Evolutionary conservation across 768 basidiomycete genomes (phyloP), one percentile per base, ranked within the genome.

Genomic region (Boletales sp.): DNA sequence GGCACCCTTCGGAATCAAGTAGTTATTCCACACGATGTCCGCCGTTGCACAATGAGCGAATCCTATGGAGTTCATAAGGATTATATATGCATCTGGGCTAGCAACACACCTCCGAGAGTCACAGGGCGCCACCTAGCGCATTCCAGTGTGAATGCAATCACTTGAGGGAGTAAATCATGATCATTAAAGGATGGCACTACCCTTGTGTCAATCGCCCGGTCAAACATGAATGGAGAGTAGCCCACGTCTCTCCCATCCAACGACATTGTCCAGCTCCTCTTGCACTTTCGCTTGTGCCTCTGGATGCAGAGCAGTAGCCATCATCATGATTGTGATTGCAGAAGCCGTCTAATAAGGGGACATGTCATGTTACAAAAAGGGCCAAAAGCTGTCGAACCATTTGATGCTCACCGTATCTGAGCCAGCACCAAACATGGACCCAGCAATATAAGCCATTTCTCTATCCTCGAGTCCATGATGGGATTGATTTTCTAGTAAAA

Each of bases 1-100:
- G 0, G 72, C 66, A 4, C 73, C 74, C 8, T 60, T 63, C 3
- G 76, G 76, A 35, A 77, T 75, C 37, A 69, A 45, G 45, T 72
- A 76, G 18, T 63, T 55, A 1, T 59, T 61, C 48, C 66, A 66
- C 4, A 69, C 34, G 13, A 87, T 72, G 45, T 86, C 83, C 41
- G 74, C 75, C 1, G 79, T 86, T 0, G 83, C 76, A 41, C 77
- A 75, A 52, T 87, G 84, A 0, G 79, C 72, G 46, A 85, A 79
- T 1, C 84, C 83, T 61, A 21, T 24, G 72, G 67, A 5, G 73
- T 66, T 17, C 8, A 6, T 29, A 8, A 2, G 12, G 29, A 5
- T 44, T 30, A 49, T n/a, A 35, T 8, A 15, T 9, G 12, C 13
- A 6, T 19, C 18, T 27, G 39, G 5, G 32, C 13, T 1, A 14